These are phyloP conservation scores for Fusarium sp. DNA, from an alignment of 2,329 filamentous ascomycete species.

Conservation along the genomic window DNA sequence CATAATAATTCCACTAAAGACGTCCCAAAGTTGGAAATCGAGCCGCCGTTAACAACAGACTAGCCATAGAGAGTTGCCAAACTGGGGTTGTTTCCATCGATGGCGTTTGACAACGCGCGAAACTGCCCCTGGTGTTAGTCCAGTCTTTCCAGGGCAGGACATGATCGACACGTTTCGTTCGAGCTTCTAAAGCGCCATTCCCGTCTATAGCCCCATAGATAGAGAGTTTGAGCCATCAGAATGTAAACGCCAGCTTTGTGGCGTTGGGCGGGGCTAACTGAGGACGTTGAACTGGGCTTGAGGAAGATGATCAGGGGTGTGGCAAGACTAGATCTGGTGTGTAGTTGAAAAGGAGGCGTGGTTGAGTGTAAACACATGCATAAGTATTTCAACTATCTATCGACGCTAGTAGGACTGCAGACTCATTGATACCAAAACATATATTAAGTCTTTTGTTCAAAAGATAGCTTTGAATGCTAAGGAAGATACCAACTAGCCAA, in stretches of 20 bases:
- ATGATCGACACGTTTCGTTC: slow-evolving; percentile 1
- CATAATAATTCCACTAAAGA: background rate
- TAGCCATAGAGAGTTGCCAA: background rate
- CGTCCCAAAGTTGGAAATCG: background rate
- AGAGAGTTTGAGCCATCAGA: slow-evolving; percentile 9
- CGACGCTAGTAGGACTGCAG: background rate
- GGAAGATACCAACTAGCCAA: background rate
- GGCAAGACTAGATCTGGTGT: background rate
- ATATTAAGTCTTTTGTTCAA: background rate
- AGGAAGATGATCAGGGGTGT: background rate
- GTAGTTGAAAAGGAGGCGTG: background rate
- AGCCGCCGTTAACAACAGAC: slow-evolving; percentile 1
- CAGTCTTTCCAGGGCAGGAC: background rate
- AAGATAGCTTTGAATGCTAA: background rate
- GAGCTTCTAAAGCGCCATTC: slow-evolving; percentile 15
- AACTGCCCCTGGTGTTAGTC: slow-evolving; percentile 15
- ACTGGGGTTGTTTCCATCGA: background rate
- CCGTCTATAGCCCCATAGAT: slow-evolving; percentile 13
- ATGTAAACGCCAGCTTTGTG: slow-evolving; percentile 20
- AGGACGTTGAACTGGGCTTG: background rate
- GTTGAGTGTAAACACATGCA: background rate
- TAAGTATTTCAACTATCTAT: background rate
- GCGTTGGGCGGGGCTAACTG: background rate
- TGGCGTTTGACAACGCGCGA: slow-evolving; percentile 11
- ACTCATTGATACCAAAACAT: background rate